Conservation (phyloP, 805 yeast genomes). For the Ogataea haglerorum region DNA sequence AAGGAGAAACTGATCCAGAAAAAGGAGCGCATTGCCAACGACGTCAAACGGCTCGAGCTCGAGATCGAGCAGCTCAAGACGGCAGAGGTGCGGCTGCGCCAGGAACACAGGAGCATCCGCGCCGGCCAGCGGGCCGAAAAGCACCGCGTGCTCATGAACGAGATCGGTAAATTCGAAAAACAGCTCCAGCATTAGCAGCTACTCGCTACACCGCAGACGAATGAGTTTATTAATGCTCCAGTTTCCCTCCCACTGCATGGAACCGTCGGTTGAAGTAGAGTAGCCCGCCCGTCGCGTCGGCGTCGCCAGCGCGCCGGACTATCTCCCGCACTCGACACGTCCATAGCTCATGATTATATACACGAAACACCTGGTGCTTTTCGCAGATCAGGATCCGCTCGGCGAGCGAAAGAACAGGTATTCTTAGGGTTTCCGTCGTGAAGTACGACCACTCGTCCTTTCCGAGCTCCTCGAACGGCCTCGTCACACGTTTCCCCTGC, state of each 20-base stretch:
- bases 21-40: conserved; percentile 28
- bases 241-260: conserved; percentile 38
- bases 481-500: conserved; percentile 38
- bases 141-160: conserved; percentile 21
- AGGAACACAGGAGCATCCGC: conserved; percentile 23
- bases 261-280: conserved; percentile 62
- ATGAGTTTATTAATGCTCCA: conserved; percentile 15
- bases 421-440: conserved; percentile 21
- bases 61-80: conserved; percentile 28
- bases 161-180: conserved; percentile 26
- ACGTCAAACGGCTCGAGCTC: conserved; percentile 21
- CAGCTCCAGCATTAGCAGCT: conserved; percentile 13
- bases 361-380: conserved; percentile 46
- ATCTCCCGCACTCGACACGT: conserved; percentile 72
- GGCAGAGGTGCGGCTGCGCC: conserved; percentile 22
- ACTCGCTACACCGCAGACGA: background rate
- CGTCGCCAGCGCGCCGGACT: conserved; percentile 33
- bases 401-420: conserved; percentile 54
- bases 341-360: conserved; percentile 91
- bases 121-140: conserved; percentile 25
- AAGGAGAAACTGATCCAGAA: conserved; percentile 34
- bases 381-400: conserved; percentile 65
- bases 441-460: conserved; percentile 38
- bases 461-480: conserved; percentile 50
- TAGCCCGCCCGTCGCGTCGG: conserved; percentile 51